These are phyloP conservation scores for Batkoa obscura DNA, from an alignment of 371 early-diverging fungal species.

Conservation along the genomic window DNA sequence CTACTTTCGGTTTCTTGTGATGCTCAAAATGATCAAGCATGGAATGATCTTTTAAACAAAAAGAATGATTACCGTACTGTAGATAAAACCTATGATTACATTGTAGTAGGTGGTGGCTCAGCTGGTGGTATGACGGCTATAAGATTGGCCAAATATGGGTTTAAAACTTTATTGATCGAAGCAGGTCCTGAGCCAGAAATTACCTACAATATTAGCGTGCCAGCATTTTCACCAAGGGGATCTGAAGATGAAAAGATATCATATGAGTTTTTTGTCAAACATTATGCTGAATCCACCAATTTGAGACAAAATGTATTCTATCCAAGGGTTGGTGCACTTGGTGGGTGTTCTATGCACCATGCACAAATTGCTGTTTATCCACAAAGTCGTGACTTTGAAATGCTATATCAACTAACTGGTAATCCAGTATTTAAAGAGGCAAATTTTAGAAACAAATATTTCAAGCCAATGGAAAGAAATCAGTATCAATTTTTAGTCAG, in stretches of 20 bases:
- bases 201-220: neutral
- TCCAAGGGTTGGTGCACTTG: neutral
- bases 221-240: neutral
- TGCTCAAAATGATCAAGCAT: too few relatives aligned
- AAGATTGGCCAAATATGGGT: neutral
- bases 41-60: too few relatives aligned
- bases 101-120: neutral
- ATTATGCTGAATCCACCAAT: neutral
- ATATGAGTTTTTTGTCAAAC: neutral
- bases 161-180: neutral
- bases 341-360: neutral
- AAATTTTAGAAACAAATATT: neutral
- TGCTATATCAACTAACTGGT: neutral
- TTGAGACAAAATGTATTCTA: neutral
- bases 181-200: neutral
- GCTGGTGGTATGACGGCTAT: neutral
- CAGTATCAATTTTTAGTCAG: neutral
- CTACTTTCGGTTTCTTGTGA: too few relatives aligned
- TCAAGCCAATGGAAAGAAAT: neutral
- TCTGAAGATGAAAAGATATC: neutral
- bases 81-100: neutral
- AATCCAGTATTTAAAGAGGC: neutral
- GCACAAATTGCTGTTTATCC: slow-evolving; percentile 1
- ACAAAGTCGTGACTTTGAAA: neutral
- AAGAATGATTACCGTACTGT: too few relatives aligned